Evolutionary conservation across 192 early-diverging fungal species (phyloP), one percentile per base, ranked within the genome.

Genomic region (Phycomyces blakesleeanus): DNA sequence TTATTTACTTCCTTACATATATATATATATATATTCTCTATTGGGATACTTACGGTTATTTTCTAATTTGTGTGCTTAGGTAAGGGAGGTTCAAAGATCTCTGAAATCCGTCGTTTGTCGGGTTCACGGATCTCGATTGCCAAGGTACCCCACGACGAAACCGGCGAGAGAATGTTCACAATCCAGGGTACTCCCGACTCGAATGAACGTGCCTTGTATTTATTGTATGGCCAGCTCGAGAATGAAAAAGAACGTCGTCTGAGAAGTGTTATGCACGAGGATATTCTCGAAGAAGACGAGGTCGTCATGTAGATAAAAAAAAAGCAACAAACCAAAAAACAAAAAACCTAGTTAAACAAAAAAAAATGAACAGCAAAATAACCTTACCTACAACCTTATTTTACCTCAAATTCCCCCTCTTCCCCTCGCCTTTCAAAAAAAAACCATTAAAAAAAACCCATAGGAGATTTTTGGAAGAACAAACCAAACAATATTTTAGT

Each of bases 171-270:
- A 21, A 83, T 93, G 77, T 91, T 98, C 59, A 96, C 94, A 25
- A 93, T 98, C 74, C 86, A 87, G 44, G 96, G 96, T 29, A 83
- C 87, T 1, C 79, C 88, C 11, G 93, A 94, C 67, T 81, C 85
- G 39, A 94, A 93, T 77, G 91, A 95, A 69, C 89, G 86, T 75
- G 96, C 96, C 9, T 76, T 98, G 50, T 91, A 91, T 57, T 77
- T 98, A 72, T 82, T 98, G 40, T 95, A 96, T 74, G 85, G 85
- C 18, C 86, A 92, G 69, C 74, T 98, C 49, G 96, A 98, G 72
- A 80, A 71, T 58, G 95, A 98, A 82, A 90, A 88, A 68, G 86
- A 91, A 65, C 84, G 85, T 67, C 89, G 90, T 60, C 66, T 91
- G 34, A 79, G 71, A 59, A 73, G 76, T 38, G 72, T 52, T 42